Percentiles rank a stretch among this genome's conserved stretches.
phyloP scores from a whole-genome alignment of 1,139 yeast genomes.

The Taphrina pruni region DNA sequence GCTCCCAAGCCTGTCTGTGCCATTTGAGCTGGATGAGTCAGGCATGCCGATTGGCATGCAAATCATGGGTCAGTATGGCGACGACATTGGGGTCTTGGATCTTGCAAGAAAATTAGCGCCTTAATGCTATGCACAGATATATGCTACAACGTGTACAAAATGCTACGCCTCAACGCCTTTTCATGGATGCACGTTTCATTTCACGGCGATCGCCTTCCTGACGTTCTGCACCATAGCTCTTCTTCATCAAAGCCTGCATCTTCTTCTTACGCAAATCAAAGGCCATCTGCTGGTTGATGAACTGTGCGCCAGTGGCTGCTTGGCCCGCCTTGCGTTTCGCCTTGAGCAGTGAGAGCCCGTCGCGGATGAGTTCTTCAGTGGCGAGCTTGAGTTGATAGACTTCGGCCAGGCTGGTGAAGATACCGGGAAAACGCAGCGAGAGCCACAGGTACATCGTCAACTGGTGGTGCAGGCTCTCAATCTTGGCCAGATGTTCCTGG shows the following conservation, averaged over 20 bases:
- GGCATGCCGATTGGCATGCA: constrained; percentile 69
- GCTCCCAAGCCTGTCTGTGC: constrained; percentile 80
- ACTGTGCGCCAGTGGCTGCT: constrained; percentile 1
- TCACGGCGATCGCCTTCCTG: not conserved
- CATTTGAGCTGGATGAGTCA: constrained; percentile 54
- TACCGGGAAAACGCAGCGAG: constrained; percentile 29
- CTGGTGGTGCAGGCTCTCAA: constrained; percentile 74
- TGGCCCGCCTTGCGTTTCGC: constrained; percentile 17
- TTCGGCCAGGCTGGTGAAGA: constrained; percentile 17
- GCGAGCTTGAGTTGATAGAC: constrained; percentile 28
- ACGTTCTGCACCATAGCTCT: not conserved
- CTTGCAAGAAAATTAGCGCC: not conserved
- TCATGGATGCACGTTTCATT: no score
- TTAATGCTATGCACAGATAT: not conserved
- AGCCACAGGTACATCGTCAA: constrained; percentile 82
- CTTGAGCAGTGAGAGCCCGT: constrained; percentile 23
- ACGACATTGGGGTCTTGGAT: constrained; percentile 65
- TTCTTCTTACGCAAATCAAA: constrained; percentile 7
- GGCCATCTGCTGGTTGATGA: constrained; percentile 12
- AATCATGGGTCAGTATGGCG: constrained; percentile 83
- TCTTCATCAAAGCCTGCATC: not conserved
- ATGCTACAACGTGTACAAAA: no score
- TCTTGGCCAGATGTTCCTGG: constrained; percentile 54
- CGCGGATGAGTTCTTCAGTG: constrained; percentile 28
- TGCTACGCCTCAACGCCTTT: no score